Evolutionary conservation across 2,329 filamentous ascomycete genomes (phyloP).

Genomic region (Pyrenochaeta sp.): DNA sequence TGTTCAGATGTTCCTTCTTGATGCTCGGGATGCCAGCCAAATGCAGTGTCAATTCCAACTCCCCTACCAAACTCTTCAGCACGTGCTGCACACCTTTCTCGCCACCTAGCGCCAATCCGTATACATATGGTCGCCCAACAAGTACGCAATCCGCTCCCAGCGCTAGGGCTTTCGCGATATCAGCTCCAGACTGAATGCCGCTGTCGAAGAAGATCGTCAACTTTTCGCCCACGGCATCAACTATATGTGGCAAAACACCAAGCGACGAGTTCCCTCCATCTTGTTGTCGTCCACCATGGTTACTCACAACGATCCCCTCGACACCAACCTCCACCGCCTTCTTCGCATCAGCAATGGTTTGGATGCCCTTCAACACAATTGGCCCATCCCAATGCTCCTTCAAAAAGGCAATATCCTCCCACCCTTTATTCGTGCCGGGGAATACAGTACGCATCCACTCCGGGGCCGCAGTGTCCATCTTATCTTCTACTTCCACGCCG

Average conservation of each 20-base stretch:
- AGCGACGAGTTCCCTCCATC: slow-evolving; percentile 61
- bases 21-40: slow-evolving; percentile 33
- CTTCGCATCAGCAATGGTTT: slow-evolving; percentile 59
- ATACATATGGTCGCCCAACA: slow-evolving; percentile 59
- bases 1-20: slow-evolving; percentile 26
- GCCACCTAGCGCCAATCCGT: slow-evolving; percentile 65
- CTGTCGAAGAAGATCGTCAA: slow-evolving; percentile 59
- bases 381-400: slow-evolving; percentile 69
- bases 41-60: slow-evolving; percentile 38
- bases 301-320: slow-evolving; percentile 61
- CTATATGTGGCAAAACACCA: slow-evolving; percentile 66
- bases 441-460: slow-evolving; percentile 37
- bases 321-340: slow-evolving; percentile 56
- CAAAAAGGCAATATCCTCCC: slow-evolving; percentile 69
- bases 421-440: slow-evolving; percentile 62
- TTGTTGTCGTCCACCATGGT: slow-evolving; percentile 63
- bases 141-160: slow-evolving; percentile 54
- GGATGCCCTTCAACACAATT: slow-evolving; percentile 69
- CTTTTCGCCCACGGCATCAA: slow-evolving; percentile 53
- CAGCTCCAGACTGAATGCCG: slow-evolving; percentile 59
- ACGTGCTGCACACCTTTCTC: slow-evolving; percentile 61
- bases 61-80: slow-evolving; percentile 27
- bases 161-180: slow-evolving; percentile 61
- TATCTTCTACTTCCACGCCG: slow-evolving; percentile 51
- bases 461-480: slow-evolving; percentile 35